Evolutionary conservation across 2,329 filamentous ascomycete species (phyloP).

Genomic region (Ophiostoma angusticollis): DNA sequence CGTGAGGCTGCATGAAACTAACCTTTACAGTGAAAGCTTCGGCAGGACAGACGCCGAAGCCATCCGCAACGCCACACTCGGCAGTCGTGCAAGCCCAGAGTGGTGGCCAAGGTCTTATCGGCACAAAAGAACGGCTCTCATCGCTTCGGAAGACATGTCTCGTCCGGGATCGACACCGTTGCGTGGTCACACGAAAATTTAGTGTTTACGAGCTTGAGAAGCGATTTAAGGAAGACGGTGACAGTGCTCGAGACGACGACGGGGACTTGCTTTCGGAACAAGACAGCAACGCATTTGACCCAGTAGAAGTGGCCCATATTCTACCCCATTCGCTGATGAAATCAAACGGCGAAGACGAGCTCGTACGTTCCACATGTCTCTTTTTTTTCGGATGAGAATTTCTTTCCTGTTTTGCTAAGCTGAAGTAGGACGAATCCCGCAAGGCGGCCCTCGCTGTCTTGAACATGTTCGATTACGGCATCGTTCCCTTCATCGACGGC

Average conservation of each 20-base stretch:
- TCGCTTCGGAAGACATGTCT: conserved; percentile 18
- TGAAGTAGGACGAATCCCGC: conserved; percentile 15
- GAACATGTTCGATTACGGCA: conserved; percentile 28
- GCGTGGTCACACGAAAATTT: conserved; percentile 18
- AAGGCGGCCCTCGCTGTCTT: conserved; percentile 24
- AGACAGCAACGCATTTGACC: neutral
- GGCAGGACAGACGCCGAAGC: conserved; percentile 17
- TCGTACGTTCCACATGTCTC: neutral
- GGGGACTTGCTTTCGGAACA: conserved; percentile 12
- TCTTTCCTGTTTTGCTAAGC: too few relatives aligned
- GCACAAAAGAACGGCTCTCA: conserved; percentile 16
- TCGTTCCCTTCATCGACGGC: conserved; percentile 25
- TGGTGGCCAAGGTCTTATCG: conserved; percentile 11
- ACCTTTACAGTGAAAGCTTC: conserved; percentile 18
- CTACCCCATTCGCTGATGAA: conserved; percentile 2
- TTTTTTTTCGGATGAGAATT: too few relatives aligned
- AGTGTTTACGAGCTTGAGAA: conserved; percentile 7
- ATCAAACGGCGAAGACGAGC: neutral
- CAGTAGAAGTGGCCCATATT: conserved; percentile 16
- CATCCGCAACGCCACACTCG: conserved; percentile 16
- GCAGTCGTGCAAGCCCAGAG: conserved; percentile 14
- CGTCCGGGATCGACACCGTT: conserved; percentile 19
- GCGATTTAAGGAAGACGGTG: conserved; percentile 7
- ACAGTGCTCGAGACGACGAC: conserved; percentile 16
- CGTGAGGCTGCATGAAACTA: too few relatives aligned